Evolutionary conservation across 106 monocot species (phyloP), one percentile per base, ranked within the genome.

Genomic region (Triglochin maritima): DNA sequence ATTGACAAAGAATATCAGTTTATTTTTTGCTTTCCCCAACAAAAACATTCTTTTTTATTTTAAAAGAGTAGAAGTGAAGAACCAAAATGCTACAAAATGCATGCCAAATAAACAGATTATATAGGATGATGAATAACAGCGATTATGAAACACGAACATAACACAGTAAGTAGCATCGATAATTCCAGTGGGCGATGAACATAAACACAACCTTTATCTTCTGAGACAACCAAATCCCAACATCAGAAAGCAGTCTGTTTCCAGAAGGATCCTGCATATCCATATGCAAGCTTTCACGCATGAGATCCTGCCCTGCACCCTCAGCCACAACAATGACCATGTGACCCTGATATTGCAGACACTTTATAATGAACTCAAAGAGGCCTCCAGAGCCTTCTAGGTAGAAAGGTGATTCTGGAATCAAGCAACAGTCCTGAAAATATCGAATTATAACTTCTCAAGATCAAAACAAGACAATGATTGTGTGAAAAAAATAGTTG

Each of bases 311-410:
- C 9, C 94, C 90, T 50, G 94, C 90, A 73, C 90, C 94, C 73
- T 95, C 94, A 5, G 94, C 94, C 42, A 95, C 87, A 65, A 95
- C 90, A 49, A 95, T 71, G 57, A 95, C 94, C 90, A 90, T 82
- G 45, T 95, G 94, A 3, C 83, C 67, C 60, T 67, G 47, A n/a
- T 78, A 71, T 47, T 61, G 72, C 3, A 78, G 72, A 3, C 78
- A 64, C 43, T 72, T 78, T 61, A 72, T 61, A 17, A 78, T 72
- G 49, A 53, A 78, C 9, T 78, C 66, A 43, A 72, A 72, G 17
- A 75, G 68, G 2, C 75, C 68, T 47, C 75, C 75, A 49, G 16
- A 6, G 3, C 75, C 75, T 45, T 75, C 75, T 48, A 75, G 61
- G 67, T 68, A 75, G 49, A 75, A 75, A 15, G 75, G 75, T 52